These are phyloP conservation scores for Suhomyces sp. DNA, from an alignment of 805 yeast species.

Conservation along the genomic window DNA sequence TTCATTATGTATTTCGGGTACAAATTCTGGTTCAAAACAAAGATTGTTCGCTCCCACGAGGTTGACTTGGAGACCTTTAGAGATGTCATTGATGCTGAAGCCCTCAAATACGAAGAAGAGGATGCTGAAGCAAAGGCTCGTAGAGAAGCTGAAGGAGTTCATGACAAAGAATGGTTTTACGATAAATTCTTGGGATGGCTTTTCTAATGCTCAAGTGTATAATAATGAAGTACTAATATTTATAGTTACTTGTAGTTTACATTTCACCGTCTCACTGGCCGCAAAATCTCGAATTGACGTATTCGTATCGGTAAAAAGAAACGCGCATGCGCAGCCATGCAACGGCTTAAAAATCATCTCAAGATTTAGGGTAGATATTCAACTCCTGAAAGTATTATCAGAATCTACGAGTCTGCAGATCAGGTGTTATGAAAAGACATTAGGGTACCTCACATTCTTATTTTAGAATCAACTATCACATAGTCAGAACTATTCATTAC, in stretches of 20 bases:
- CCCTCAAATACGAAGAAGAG: slow-evolving; percentile 25
- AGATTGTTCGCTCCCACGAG: slow-evolving; percentile 48
- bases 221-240: not conserved
- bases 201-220: slow-evolving; percentile 26
- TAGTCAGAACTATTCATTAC: not conserved
- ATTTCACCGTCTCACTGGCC: not conserved
- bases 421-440: not conserved
- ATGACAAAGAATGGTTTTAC: slow-evolving; percentile 46
- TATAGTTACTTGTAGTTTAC: not conserved
- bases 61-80: slow-evolving; percentile 60
- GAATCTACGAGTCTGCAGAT: not conserved
- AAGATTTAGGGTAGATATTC: not conserved
- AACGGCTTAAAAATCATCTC: not conserved
- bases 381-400: not conserved
- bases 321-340: not conserved
- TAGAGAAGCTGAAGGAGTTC: slow-evolving; percentile 39
- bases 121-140: slow-evolving; percentile 25
- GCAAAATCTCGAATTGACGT: not conserved
- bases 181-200: slow-evolving; percentile 49
- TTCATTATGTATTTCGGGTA: slow-evolving; percentile 54
- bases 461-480: not conserved
- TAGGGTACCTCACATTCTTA: not conserved
- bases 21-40: slow-evolving; percentile 54
- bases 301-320: not conserved
- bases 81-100: slow-evolving; percentile 50